These are phyloP conservation scores for Dalbergia cochinchinensis DNA, from an alignment of 306 rosid genomes.

Conservation along the genomic window DNA sequence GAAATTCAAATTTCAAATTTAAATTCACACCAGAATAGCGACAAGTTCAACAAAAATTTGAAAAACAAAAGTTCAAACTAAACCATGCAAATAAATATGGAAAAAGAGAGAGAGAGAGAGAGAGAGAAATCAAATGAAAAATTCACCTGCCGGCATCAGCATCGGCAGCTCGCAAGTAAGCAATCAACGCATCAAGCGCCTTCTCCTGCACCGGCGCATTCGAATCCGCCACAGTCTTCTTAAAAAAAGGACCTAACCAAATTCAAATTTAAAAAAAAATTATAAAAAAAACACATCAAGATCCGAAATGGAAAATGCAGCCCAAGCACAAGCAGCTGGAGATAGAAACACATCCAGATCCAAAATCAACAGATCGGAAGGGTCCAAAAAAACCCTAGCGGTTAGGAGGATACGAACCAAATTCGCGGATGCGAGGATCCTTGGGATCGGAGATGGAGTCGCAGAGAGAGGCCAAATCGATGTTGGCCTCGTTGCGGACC, in stretches of 20 bases:
- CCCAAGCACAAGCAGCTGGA: slow-evolving; percentile 23
- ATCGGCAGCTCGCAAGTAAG: slow-evolving; percentile 92
- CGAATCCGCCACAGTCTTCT: slow-evolving; percentile 90
- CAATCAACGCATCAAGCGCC: slow-evolving; percentile 94
- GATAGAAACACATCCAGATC: slow-evolving; percentile 48
- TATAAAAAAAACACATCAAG: slow-evolving; percentile 34
- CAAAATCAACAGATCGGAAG: slow-evolving; percentile 38
- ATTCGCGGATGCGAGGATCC: slow-evolving; percentile 94
- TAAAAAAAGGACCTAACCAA: slow-evolving; percentile 73
- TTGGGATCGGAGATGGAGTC: slow-evolving; percentile 98
- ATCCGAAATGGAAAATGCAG: slow-evolving; percentile 51
- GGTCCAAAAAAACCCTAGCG: slow-evolving; percentile 51
- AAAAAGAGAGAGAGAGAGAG: background rate
- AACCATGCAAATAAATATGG: slow-evolving; percentile 23
- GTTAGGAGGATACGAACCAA: slow-evolving; percentile 59
- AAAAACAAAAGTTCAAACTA: background rate
- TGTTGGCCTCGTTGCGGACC: slow-evolving; percentile 93
- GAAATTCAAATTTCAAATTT: slow-evolving; percentile 30
- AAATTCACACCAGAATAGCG: slow-evolving; percentile 28
- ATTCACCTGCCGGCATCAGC: slow-evolving; percentile 91
- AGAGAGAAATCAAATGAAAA: background rate
- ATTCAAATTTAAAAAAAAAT: background rate
- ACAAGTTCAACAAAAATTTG: slow-evolving; percentile 9
- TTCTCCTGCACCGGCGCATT: slow-evolving; percentile 99
- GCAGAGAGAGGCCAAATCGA: slow-evolving; percentile 86